Evolutionary conservation across 768 basidiomycete species (phyloP).

Genomic region (Sarcodon aspratus): DNA sequence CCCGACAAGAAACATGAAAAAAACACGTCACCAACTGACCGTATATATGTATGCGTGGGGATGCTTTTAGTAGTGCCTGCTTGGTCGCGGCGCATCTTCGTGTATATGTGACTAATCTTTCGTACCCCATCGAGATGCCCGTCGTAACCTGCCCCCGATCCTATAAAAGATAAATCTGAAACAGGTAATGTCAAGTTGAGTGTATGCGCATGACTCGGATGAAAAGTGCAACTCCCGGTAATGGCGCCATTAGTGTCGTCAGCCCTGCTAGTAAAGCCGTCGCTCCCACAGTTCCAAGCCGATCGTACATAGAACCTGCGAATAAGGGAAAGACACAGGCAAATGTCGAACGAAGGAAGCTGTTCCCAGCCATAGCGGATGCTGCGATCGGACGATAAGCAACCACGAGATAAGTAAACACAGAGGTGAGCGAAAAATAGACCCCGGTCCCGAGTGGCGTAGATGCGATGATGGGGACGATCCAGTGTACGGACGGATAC

Average conservation of each 20-base stretch:
- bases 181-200: too few species aligned
- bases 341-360: constrained; percentile 26
- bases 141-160: constrained; percentile 4
- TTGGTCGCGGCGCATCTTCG: too few species aligned
- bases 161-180: constrained; percentile 9
- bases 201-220: too few species aligned
- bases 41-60: too few species aligned
- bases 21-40: too few species aligned
- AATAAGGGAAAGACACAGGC: constrained; percentile 31
- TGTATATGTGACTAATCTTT: too few species aligned
- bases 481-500: constrained; percentile 34
- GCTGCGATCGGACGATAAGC: constrained; percentile 40
- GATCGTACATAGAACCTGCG: constrained; percentile 25
- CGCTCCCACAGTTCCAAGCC: constrained; percentile 27
- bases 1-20: too few species aligned
- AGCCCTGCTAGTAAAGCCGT: constrained; percentile 29
- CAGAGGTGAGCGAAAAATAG: constrained; percentile 55
- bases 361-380: constrained; percentile 61
- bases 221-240: constrained; percentile 17
- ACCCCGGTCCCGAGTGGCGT: constrained; percentile 42
- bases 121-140: too few species aligned
- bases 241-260: constrained; percentile 22
- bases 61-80: too few species aligned
- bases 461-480: constrained; percentile 32
- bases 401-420: constrained; percentile 48